These are phyloP conservation scores for Crataegus laevigata DNA, from an alignment of 306 rosid species.

Conservation along the genomic window DNA sequence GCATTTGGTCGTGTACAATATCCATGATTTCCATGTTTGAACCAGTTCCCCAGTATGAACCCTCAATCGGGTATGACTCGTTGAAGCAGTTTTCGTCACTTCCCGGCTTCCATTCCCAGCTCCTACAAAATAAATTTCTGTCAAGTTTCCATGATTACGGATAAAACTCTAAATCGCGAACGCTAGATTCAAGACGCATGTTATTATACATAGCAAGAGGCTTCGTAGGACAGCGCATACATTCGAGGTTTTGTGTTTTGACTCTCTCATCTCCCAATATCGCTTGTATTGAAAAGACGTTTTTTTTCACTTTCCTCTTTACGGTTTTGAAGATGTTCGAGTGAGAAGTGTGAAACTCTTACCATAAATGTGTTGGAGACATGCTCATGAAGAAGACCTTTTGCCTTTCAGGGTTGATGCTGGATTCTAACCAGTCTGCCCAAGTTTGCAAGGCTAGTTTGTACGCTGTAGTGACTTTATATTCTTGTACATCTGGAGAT, in stretches of 20 bases:
- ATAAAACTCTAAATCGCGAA: too few species aligned
- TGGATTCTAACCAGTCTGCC: conserved; percentile 78
- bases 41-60: conserved; percentile 77
- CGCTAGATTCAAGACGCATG: too few species aligned
- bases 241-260: too few species aligned
- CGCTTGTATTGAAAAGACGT: too few species aligned
- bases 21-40: conserved; percentile 79
- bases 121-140: conserved; percentile 35
- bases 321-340: not conserved
- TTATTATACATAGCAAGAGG: too few species aligned
- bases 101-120: conserved; percentile 88
- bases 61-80: conserved; percentile 60
- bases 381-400: conserved; percentile 74
- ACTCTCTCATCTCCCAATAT: too few species aligned
- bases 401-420: conserved; percentile 49
- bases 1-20: conserved; percentile 32
- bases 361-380: conserved; percentile 95
- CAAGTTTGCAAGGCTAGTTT: conserved; percentile 78
- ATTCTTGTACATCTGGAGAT: conserved; percentile 54
- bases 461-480: conserved; percentile 68
- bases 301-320: not conserved
- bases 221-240: too few species aligned
- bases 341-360: conserved; percentile 25
- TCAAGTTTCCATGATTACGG: not conserved
- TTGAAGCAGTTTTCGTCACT: conserved; percentile 70